These are phyloP conservation scores for Podospora pseudoanserina DNA, from an alignment of 495 filamentous ascomycete species.

Conservation along the genomic window DNA sequence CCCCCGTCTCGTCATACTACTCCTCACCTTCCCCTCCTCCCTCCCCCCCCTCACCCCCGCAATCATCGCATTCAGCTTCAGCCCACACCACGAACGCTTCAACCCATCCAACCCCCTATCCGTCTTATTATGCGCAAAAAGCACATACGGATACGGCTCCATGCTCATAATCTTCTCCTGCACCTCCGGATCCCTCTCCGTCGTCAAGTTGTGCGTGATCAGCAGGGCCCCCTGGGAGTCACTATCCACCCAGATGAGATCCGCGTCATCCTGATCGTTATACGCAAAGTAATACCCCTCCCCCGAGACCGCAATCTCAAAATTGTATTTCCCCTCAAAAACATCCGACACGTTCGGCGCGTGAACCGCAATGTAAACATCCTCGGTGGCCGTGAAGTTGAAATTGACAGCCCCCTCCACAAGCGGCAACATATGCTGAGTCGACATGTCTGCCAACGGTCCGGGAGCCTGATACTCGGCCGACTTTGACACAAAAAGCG, in stretches of 20 bases:
- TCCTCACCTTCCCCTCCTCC: constrained; percentile 45
- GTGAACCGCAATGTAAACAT: constrained; percentile 71
- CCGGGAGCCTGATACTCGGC: constrained; percentile 64
- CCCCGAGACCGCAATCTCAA: constrained; percentile 78
- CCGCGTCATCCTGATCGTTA: constrained; percentile 38
- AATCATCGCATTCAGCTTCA: constrained; percentile 60
- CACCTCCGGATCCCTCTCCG: constrained; percentile 37
- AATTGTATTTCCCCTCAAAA: constrained; percentile 63
- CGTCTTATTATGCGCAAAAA: constrained; percentile 72
- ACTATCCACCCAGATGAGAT: constrained; percentile 72
- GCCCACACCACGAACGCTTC: constrained; percentile 68
- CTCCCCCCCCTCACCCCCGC: constrained; percentile 46
- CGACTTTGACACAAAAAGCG: constrained; percentile 71
- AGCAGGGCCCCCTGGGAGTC: constrained; percentile 74
- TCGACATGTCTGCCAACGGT: constrained; percentile 46
- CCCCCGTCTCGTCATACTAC: constrained; percentile 64
- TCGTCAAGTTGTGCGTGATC: constrained; percentile 64
- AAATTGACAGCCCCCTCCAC: constrained; percentile 60
- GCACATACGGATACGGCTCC: constrained; percentile 70
- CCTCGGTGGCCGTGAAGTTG: constrained; percentile 49
- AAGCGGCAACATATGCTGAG: constrained; percentile 42
- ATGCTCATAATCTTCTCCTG: constrained; percentile 55
- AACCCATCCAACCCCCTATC: constrained; percentile 61
- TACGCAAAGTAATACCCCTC: constrained; percentile 67
- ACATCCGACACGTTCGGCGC: constrained; percentile 57